Percentiles rank a stretch among this genome's conserved stretches.
These are phyloP conservation scores for Vinca major DNA, from an alignment of 305 asterid species.

Conservation along the genomic window DNA sequence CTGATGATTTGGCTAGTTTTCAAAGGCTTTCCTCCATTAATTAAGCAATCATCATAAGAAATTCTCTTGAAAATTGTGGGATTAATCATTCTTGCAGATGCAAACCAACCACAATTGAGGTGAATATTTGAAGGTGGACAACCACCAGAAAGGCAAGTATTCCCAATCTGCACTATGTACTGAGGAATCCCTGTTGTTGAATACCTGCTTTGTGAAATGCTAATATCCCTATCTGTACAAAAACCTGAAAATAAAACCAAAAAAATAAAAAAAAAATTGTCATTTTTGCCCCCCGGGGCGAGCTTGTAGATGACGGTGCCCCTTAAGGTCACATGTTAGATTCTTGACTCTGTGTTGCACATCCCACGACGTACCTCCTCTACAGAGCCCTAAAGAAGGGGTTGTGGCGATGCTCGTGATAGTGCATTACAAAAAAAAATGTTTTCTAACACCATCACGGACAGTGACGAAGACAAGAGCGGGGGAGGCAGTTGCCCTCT, in stretches of 20 bases:
- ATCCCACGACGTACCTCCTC: no score
- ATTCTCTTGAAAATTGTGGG: slow-evolving; percentile 47
- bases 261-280: neutral
- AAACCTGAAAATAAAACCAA: slow-evolving; percentile 17
- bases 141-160: slow-evolving; percentile 37
- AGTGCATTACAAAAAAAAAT: no score
- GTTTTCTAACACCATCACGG: no score
- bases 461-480: no score
- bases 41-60: slow-evolving; percentile 47
- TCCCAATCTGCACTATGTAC: slow-evolving; percentile 48
- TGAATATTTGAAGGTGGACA: slow-evolving; percentile 53
- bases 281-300: no score
- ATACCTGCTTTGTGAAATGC: slow-evolving; percentile 48
- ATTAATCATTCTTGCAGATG: slow-evolving; percentile 47
- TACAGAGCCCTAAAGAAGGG: no score
- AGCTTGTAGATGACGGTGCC: no score
- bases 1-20: slow-evolving; percentile 37
- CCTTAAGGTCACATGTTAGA: no score
- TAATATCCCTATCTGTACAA: slow-evolving; percentile 46
- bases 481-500: no score
- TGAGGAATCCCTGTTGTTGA: slow-evolving; percentile 51
- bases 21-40: slow-evolving; percentile 46
- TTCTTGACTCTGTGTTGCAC: no score
- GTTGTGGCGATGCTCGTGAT: no score
- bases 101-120: slow-evolving; percentile 57